Base-by-base conservation (phyloP, 2,329 filamentous ascomycete species). In the Trichoderma harzianum region DNA sequence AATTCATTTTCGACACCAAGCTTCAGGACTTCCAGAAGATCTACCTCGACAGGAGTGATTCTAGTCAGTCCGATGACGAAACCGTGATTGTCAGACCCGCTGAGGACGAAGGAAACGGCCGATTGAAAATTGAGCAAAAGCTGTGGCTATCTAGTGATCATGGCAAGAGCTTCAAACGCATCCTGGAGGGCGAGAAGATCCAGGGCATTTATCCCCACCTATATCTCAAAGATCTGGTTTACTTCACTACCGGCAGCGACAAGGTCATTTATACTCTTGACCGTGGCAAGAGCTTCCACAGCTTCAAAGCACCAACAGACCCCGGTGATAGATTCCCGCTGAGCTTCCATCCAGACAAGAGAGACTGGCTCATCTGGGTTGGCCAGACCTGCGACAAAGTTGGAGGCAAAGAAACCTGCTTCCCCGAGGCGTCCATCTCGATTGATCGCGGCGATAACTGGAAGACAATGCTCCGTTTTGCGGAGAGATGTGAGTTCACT, bases 321-420 rank as follows among this genome's bases (percentile, higher is more conserved):
- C 81, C 82, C 7, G 60, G 53, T 24, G 76, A 83, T 61, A 74
- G 78, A 4, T 78, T 83, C 7, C 86, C 89, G 21, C 86, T 94
- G 55, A 85, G 86, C 43, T 99, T 99, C 83, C 96, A 99, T 77
- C 92, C 94, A 1, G 89, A 92, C 75, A 89, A 92, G 77, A 92
- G 91, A 79, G 92, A 97, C 77, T 98, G 94, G 94, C 85, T 98
- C 57, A 92, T 99, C 73, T 98, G 95, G 94, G 89, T 92, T 63
- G 95, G 95, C 51, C 83, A 90, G 74, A 88, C 91, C 73, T 97
- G 93, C 78, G 88, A 90, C 57, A 80, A 80, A 36, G 79, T 83
- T 4, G 85, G 84, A 12, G 80, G 80, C 7, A 82, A 81, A 18
- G 82, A 84, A 34, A 80, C 88, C 39, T 98, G 95, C 80, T 91